Evolutionary conservation across 2,329 filamentous ascomycete species (phyloP).

Genomic region (Cladosporium austrohemisphaericum): DNA sequence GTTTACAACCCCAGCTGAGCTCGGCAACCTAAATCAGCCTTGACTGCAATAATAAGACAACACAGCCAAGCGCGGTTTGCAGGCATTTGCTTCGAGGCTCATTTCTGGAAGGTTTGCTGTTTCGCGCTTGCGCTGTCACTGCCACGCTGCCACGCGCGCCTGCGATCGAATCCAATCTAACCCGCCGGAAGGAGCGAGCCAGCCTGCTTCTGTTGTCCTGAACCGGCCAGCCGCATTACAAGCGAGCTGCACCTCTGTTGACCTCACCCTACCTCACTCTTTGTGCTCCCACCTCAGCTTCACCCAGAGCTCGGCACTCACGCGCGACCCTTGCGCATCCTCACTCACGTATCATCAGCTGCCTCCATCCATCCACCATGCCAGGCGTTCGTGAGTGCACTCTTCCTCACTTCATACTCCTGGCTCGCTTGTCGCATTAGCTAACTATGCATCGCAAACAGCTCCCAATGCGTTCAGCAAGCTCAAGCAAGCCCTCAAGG

Average conservation of each 20-base stretch:
- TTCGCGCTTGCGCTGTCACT: slow-evolving; percentile 4
- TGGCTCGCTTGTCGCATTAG: neutral
- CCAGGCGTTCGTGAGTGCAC: slow-evolving; percentile 20
- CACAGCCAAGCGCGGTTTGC: too few species aligned
- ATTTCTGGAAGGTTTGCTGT: slow-evolving; percentile 11
- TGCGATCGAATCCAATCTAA: too few species aligned
- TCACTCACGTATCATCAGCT: neutral
- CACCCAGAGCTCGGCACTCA: neutral
- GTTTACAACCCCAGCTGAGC: too few species aligned
- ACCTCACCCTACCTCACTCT: neutral
- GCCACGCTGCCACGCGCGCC: slow-evolving; percentile 16
- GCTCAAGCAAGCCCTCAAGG: slow-evolving; percentile 28
- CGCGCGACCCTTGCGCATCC: neutral
- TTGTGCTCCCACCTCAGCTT: neutral
- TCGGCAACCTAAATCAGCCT: too few species aligned
- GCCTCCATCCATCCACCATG: slow-evolving; percentile 13
- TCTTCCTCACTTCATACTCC: neutral
- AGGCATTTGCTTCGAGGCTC: too few species aligned
- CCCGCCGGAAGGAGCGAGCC: too few species aligned
- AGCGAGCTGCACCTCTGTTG: neutral
- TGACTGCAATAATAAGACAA: too few species aligned
- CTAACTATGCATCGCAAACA: slow-evolving; percentile 17
- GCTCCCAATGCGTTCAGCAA: slow-evolving; percentile 24
- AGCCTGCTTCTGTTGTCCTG: neutral
- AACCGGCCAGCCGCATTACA: neutral